These are phyloP conservation scores for Aspergillus candidus DNA, from an alignment of 2,329 filamentous ascomycete species.

Conservation along the genomic window DNA sequence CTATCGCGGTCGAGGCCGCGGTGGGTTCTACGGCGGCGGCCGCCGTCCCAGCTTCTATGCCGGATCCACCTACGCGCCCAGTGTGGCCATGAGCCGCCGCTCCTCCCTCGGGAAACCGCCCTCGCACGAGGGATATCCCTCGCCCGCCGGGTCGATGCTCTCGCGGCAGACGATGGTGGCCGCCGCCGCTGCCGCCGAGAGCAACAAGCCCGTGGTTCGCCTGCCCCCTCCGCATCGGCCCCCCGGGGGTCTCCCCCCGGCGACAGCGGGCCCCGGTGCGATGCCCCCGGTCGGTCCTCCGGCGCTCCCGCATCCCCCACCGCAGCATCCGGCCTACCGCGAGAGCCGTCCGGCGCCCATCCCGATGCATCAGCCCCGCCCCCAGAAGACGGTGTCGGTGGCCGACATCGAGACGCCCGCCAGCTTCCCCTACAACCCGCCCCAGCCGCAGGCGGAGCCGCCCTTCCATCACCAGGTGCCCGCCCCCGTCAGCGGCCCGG, in stretches of 20 bases:
- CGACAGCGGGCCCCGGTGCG: constrained; percentile 13
- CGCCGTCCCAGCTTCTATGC: constrained; percentile 63
- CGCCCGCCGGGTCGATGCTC: constrained; percentile 71
- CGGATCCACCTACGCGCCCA: constrained; percentile 78
- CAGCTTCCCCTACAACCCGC: constrained; percentile 52
- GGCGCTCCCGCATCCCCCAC: constrained; percentile 40
- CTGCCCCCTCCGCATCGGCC: constrained; percentile 59
- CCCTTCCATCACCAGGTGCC: constrained; percentile 96
- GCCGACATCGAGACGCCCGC: constrained; percentile 85
- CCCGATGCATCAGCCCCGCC: constrained; percentile 88
- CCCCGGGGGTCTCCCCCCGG: constrained; percentile 20
- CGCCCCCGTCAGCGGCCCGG: constrained; percentile 58
- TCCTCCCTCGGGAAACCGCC: constrained; percentile 69
- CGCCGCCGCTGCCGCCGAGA: constrained; percentile 42
- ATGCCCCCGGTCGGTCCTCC: constrained; percentile 16
- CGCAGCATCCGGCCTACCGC: constrained; percentile 51
- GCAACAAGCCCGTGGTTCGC: constrained; percentile 68
- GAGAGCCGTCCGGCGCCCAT: constrained; percentile 57
- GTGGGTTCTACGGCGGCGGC: constrained; percentile 61
- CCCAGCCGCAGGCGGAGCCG: constrained; percentile 65
- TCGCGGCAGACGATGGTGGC: constrained; percentile 58
- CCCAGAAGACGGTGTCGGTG: constrained; percentile 89
- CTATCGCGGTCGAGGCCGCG: constrained; percentile 62
- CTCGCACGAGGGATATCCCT: constrained; percentile 67
- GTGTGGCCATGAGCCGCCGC: constrained; percentile 78